Percentiles rank a stretch among this genome's conserved stretches.
phyloP scores from a whole-genome alignment of 805 yeast genomes.

The Candida coquimbonensis region DNA sequence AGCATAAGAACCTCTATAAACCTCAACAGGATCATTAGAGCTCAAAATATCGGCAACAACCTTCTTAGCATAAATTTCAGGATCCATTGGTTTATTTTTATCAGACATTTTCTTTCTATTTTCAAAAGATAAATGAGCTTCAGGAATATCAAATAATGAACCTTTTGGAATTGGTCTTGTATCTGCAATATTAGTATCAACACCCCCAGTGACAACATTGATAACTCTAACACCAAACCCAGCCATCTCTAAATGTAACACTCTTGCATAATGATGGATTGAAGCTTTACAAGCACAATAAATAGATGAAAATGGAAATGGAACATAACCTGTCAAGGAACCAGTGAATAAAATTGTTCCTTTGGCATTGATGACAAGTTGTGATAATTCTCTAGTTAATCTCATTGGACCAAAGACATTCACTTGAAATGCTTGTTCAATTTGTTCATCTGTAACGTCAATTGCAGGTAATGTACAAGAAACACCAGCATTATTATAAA shows the following conservation, averaged over 20 bases:
- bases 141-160: constrained; percentile 48
- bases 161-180: constrained; percentile 48
- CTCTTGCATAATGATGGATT: constrained; percentile 62
- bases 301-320: constrained; percentile 65
- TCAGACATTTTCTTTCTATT: constrained; percentile 53
- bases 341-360: constrained; percentile 75
- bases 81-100: constrained; percentile 50
- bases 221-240: constrained; percentile 68
- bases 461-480: constrained; percentile 66
- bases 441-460: constrained; percentile 52
- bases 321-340: constrained; percentile 55
- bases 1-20: constrained; percentile 50
- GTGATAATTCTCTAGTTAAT: constrained; percentile 49
- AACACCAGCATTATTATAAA: constrained; percentile 74
- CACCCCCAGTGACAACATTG: constrained; percentile 72
- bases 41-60: constrained; percentile 45
- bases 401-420: constrained; percentile 69
- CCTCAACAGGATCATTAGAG: constrained; percentile 36
- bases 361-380: constrained; percentile 51
- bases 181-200: constrained; percentile 63
- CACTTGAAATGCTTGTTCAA: constrained; percentile 49
- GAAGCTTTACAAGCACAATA: constrained; percentile 73
- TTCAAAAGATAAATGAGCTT: constrained; percentile 41
- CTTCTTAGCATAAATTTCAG: constrained; percentile 48
- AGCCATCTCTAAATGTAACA: constrained; percentile 57